These are phyloP conservation scores for Platismatia glauca DNA, from an alignment of 495 filamentous ascomycete genomes.

Conservation along the genomic window DNA sequence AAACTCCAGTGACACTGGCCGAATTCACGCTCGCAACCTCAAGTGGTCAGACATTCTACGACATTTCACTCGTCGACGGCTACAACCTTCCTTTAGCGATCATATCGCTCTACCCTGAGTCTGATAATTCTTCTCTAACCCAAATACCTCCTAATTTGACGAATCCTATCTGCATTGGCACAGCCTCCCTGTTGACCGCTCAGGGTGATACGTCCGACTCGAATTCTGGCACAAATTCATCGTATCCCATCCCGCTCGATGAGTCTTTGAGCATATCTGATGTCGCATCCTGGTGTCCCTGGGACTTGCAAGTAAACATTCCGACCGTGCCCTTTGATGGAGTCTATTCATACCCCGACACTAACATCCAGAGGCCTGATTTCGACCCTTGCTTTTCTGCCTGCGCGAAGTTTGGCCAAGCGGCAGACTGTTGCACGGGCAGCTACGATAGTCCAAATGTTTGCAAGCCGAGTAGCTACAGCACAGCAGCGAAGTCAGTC, in stretches of 20 bases:
- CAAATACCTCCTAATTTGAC: slow-evolving; percentile 65
- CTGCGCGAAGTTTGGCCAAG: slow-evolving; percentile 51
- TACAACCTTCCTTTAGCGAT: slow-evolving; percentile 72
- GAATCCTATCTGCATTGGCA: slow-evolving; percentile 63
- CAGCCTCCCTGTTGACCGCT: slow-evolving; percentile 43
- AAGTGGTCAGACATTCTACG: slow-evolving; percentile 61
- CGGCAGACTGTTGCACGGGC: slow-evolving; percentile 62
- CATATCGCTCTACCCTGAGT: slow-evolving; percentile 46
- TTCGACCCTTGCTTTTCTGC: slow-evolving; percentile 66
- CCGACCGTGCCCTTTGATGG: slow-evolving; percentile 57
- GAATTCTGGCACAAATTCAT: slow-evolving; percentile 37
- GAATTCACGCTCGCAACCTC: slow-evolving; percentile 62
- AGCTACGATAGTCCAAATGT: slow-evolving; percentile 44
- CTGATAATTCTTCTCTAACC: slow-evolving; percentile 39
- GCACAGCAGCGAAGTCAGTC: slow-evolving; percentile 53
- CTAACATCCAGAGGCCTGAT: slow-evolving; percentile 51
- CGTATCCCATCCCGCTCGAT: slow-evolving; percentile 58
- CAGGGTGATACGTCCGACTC: slow-evolving; percentile 33
- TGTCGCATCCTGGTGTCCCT: slow-evolving; percentile 65
- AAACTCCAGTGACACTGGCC: slow-evolving; percentile 58
- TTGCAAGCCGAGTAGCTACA: slow-evolving; percentile 56
- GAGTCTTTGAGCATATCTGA: slow-evolving; percentile 36
- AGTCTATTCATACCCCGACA: slow-evolving; percentile 68
- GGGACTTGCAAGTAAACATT: slow-evolving; percentile 56
- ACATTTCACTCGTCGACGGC: slow-evolving; percentile 77